Evolutionary conservation across 1,139 yeast genomes (phyloP).

Genomic region (Sugiyamaella neomexicana): DNA sequence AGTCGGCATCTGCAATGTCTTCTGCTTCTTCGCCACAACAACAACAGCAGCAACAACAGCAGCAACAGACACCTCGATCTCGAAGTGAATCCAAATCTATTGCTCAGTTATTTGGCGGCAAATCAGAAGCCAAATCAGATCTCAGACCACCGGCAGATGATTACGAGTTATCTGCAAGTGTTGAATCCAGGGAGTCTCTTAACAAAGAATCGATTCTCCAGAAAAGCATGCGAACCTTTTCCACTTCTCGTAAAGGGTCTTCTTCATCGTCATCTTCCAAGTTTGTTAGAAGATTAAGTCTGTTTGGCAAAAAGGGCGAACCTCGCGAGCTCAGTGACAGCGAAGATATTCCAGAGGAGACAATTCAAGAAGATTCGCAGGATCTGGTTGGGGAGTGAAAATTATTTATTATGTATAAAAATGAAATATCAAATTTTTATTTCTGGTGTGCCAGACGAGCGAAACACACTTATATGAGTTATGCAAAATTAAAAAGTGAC

Average conservation of each 20-base stretch:
- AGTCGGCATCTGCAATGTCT: background rate
- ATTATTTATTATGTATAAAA: slow-evolving; percentile 4
- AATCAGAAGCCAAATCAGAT: slow-evolving; percentile 22
- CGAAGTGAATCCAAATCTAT: slow-evolving; percentile 27
- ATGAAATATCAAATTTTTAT: slow-evolving; percentile 2
- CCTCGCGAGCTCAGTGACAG: slow-evolving; percentile 23
- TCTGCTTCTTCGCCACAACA: slow-evolving; percentile 1
- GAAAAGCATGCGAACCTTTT: slow-evolving; percentile 36
- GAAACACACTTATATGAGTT: too few species aligned
- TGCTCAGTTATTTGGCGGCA: slow-evolving; percentile 32
- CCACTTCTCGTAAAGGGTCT: slow-evolving; percentile 21
- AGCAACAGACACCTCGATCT: slow-evolving; percentile 19
- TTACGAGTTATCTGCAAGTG: slow-evolving; percentile 21
- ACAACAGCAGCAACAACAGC: too few species aligned
- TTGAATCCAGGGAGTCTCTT: slow-evolving; percentile 24
- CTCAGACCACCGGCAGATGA: slow-evolving; percentile 20
- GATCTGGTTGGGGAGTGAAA: background rate
- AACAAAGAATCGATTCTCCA: slow-evolving; percentile 32
- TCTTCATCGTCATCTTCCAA: slow-evolving; percentile 27
- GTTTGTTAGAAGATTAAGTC: slow-evolving; percentile 36
- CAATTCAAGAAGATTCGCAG: slow-evolving; percentile 25
- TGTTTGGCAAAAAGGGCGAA: slow-evolving; percentile 35
- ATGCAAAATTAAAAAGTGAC: slow-evolving; percentile 52
- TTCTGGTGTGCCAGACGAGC: too few species aligned
- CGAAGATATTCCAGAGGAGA: slow-evolving; percentile 21